Evolutionary conservation across 2,329 filamentous ascomycete genomes (phyloP).

Genomic region (Ophidiomyces ophidiicola): DNA sequence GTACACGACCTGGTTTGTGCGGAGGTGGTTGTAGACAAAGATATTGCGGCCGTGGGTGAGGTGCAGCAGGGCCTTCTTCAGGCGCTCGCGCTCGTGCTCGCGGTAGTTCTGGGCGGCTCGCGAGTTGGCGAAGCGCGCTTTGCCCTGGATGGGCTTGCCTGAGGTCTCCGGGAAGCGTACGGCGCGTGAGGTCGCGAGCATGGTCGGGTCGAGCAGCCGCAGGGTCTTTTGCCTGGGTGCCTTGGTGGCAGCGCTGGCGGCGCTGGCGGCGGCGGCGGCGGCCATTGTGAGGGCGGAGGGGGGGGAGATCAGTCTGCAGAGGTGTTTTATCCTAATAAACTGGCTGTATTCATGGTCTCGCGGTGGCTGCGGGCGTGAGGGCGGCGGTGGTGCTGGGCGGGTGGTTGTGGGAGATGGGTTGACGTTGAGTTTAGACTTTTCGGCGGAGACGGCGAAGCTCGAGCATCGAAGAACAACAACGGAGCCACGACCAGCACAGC

Average conservation of each 20-base stretch:
- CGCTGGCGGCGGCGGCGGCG: conserved; percentile 7
- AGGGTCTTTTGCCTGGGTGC: conserved; percentile 9
- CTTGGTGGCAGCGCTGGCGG: conserved; percentile 9
- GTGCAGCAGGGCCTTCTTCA: conserved; percentile 37
- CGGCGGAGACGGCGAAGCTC: not conserved
- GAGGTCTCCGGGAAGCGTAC: conserved; percentile 14
- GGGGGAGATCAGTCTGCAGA: not conserved
- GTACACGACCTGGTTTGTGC: conserved; percentile 54
- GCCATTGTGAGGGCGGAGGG: conserved; percentile 1
- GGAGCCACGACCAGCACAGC: not conserved
- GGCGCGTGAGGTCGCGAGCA: conserved; percentile 9
- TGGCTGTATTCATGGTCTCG: too few species aligned
- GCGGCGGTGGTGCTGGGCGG: too few species aligned
- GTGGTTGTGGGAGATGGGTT: too few species aligned
- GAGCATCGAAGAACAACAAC: not conserved
- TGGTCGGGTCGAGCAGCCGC: conserved; percentile 14
- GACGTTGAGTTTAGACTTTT: conserved; percentile 9
- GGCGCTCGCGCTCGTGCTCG: conserved; percentile 28
- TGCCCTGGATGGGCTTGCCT: conserved; percentile 31
- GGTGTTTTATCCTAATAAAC: too few species aligned
- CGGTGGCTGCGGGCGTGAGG: too few species aligned
- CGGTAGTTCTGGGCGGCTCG: conserved; percentile 33
- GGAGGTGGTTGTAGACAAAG: conserved; percentile 50
- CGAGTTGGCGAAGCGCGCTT: conserved; percentile 27
- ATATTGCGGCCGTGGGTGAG: conserved; percentile 46